Conservation (phyloP, 306 rosid genomes). For the Oxytropis ochrocephala region DNA sequence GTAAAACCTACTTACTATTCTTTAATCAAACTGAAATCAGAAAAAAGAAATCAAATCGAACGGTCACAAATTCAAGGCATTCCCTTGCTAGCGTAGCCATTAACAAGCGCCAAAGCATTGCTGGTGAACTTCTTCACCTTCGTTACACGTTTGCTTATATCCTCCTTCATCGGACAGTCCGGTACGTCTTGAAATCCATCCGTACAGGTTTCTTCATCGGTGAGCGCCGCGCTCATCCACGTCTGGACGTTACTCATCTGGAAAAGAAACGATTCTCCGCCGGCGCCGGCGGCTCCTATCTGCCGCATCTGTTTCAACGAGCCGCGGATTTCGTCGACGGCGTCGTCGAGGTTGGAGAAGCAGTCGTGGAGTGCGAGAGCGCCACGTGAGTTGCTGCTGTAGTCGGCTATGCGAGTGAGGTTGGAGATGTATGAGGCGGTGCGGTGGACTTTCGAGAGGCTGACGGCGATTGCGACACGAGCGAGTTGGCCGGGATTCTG, state of each 20-base stretch:
- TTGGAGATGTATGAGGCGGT: slow-evolving; percentile 54
- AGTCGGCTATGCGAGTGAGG: slow-evolving; percentile 55
- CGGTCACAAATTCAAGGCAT: slow-evolving; percentile 24
- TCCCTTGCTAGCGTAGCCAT: slow-evolving; percentile 48
- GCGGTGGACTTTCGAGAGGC: slow-evolving; percentile 47
- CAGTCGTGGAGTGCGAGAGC: slow-evolving; percentile 77
- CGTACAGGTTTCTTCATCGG: slow-evolving; percentile 93
- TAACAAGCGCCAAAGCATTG: slow-evolving; percentile 85
- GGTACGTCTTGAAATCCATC: slow-evolving; percentile 74
- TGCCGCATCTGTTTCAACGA: slow-evolving; percentile 84
- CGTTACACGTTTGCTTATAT: slow-evolving; percentile 39
- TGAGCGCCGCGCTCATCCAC: slow-evolving; percentile 99
- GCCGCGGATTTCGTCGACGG: slow-evolving; percentile 80
- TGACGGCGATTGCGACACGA: slow-evolving; percentile 64
- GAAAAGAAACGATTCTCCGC: slow-evolving; percentile 44
- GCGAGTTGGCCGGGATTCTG: slow-evolving; percentile 72
- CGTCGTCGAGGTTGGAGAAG: slow-evolving; percentile 71
- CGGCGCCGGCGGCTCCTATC: slow-evolving; percentile 35
- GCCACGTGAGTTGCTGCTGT: slow-evolving; percentile 39
- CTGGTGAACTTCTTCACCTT: slow-evolving; percentile 72
- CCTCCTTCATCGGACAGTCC: slow-evolving; percentile 52
- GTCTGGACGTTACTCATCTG: slow-evolving; percentile 99
- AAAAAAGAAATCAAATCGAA: slow-evolving; percentile 11
- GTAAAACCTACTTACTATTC: not conserved
- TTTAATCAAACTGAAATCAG: not conserved